Conservation (phyloP, 257 asterid species). For the Gentiana straminea region DNA sequence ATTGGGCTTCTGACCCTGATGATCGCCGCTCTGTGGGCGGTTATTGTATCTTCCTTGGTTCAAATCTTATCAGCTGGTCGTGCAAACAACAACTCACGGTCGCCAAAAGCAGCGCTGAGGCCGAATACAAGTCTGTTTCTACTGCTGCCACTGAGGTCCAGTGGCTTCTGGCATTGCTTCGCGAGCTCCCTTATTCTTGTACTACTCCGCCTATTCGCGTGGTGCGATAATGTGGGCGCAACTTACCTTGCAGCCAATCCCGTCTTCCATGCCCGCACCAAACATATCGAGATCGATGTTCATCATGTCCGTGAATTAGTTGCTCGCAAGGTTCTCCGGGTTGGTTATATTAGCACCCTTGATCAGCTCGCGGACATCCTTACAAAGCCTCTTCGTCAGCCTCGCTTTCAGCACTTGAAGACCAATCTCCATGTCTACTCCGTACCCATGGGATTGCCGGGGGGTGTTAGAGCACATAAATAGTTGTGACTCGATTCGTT, state of each 20-base stretch:
- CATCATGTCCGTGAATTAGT: not conserved
- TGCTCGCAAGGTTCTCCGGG: not conserved
- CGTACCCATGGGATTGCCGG: no score
- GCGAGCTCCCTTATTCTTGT: not conserved
- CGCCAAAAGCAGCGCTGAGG: not conserved
- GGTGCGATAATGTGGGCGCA: no score
- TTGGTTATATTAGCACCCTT: not conserved
- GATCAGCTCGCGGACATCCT: not conserved
- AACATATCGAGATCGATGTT: not conserved
- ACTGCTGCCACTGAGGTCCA: not conserved
- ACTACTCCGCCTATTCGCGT: not conserved
- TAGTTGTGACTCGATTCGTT: no score
- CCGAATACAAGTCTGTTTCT: not conserved
- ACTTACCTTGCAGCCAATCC: not conserved
- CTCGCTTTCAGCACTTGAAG: not conserved
- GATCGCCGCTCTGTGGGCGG: not conserved
- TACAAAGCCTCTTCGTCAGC: not conserved
- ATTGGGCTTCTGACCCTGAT: not conserved
- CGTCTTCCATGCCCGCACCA: not conserved
- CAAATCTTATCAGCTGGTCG: not conserved
- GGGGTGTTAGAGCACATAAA: no score
- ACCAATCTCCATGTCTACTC: no score
- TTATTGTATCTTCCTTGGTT: not conserved
- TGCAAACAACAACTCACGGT: not conserved
- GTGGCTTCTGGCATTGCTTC: not conserved